Evolutionary conservation across 306 rosid species (phyloP), one percentile per base, ranked within the genome.

Genomic region (Lablab purpureus): DNA sequence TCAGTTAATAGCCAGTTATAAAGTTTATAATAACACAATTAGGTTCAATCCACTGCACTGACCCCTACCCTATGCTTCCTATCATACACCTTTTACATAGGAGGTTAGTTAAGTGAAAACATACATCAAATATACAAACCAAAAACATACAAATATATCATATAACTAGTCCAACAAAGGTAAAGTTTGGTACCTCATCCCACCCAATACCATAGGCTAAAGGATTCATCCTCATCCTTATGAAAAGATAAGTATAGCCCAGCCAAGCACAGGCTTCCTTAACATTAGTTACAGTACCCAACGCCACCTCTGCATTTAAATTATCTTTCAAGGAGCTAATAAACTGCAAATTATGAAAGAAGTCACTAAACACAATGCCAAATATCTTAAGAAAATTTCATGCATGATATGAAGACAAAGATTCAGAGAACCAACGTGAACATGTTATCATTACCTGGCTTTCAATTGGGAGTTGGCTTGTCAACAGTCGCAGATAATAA

Each of bases 191-290:
- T 88, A 94, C 98, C 99, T 94, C 99, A 68, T 94, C 97, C 99
- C 99, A 94, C 56, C 89, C 95, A 54, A 94, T 88, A 82, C 97
- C 99, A 81, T 94, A 94, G 4, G 91, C 95, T 87, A 94, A 81
- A 46, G 99, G 99, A 86, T 94, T 94, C 90, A 92, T 83, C 86
- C 92, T 89, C 99, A 94, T 94, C 88, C 99, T 89, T 82, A 94
- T 92, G 83, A 90, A 94, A 77, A 94, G 95, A 87, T 94, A 94
- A 2, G 99, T 94, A 84, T 94, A 94, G 83, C 99, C 99, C 73
- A 94, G 97, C 99, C 99, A 94, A 9, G 97, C 97, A 84, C 97
- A 92, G 65, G 99, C 99, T 88, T 94, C 99, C 88, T 92, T 94
- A 75, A 94, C 95, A 87, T 94, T 94, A 37, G 99, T 91, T 55